Evolutionary conservation across 1,139 yeast genomes (phyloP), one percentile per base, ranked within the genome.

Genomic region (Diutina neorugosa): DNA sequence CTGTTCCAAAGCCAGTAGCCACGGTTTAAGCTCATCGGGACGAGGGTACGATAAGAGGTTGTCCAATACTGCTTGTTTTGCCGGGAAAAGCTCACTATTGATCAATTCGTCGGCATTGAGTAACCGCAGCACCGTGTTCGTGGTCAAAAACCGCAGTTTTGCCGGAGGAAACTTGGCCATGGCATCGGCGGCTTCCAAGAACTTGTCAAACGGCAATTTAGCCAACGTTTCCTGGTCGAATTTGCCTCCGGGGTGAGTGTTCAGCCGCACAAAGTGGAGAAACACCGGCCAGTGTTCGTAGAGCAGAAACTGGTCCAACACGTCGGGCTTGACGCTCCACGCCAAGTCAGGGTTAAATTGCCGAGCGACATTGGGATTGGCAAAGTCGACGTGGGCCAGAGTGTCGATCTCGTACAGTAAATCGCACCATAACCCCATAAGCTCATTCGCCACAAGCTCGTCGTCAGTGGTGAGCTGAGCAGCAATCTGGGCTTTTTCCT

Each of bases 311-410:
- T 16, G 14, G 50, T 46, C 40, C 20, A 46, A 27, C 16, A 46
- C 27, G 40, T 46, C 21, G 12, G 50, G 50, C 12, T 27, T 23
- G n/a, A 8, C n/a, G 8, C n/a, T 16, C 16, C 14, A 25, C 21
- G 50, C 50, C 21, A 46, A 18, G 19, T 46, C 50, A 7, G 50
- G 50, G 41, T 46, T 46, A 11, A 46, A 46, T 18, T 46, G 50
- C 5, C 50, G 40, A 2, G 50, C 50, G 16, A 46, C 50, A 18
- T 46, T 46, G 40, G 50, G 50, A n/a, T 46, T 46, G 40, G 40
- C n/a, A 16, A 46, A 46, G 27, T 46, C 50, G 5, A 46, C 50
- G n/a, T 46, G 16, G 9, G 27, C 21, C 40, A 27, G 41, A n/a
- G 50, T 46, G 18, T 46, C 50, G 12, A 27, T 27, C 3, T 8